Conservation (phyloP, 163 green algal genomes). For the Prototheca wickerhamii region DNA sequence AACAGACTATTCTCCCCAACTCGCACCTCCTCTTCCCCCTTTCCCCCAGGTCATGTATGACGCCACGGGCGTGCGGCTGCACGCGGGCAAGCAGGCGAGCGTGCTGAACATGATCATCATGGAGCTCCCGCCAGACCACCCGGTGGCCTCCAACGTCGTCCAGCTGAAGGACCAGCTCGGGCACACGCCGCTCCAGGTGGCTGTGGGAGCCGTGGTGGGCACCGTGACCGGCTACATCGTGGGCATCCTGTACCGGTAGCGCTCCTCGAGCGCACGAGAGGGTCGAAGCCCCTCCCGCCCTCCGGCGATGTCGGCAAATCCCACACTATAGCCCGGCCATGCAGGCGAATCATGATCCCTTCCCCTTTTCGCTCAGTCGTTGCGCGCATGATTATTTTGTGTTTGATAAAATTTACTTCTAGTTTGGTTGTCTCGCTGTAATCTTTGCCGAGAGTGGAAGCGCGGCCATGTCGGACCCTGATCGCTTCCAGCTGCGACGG, state of each 20-base stretch:
- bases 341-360: not conserved
- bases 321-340: not conserved
- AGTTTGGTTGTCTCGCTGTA: not conserved
- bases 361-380: not conserved
- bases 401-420: not conserved
- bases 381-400: not conserved
- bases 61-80: slow-evolving; percentile 71
- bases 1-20: slow-evolving; percentile 1
- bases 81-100: slow-evolving; percentile 73
- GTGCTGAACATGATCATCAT: slow-evolving; percentile 90
- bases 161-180: slow-evolving; percentile 69
- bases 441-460: not conserved
- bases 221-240: slow-evolving; percentile 43
- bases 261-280: not conserved
- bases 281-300: not conserved
- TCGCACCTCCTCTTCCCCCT: not conserved
- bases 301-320: not conserved
- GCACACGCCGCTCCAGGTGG: slow-evolving; percentile 73
- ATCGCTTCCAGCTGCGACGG: not conserved
- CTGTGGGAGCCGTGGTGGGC: slow-evolving; percentile 42
- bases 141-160: slow-evolving; percentile 43
- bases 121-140: slow-evolving; percentile 80
- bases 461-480: not conserved
- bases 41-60: slow-evolving; percentile 79
- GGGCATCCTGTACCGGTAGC: slow-evolving; percentile 26